These are phyloP conservation scores for Aethionema arabicum DNA, from an alignment of 345 rosid genomes.

Conservation along the genomic window DNA sequence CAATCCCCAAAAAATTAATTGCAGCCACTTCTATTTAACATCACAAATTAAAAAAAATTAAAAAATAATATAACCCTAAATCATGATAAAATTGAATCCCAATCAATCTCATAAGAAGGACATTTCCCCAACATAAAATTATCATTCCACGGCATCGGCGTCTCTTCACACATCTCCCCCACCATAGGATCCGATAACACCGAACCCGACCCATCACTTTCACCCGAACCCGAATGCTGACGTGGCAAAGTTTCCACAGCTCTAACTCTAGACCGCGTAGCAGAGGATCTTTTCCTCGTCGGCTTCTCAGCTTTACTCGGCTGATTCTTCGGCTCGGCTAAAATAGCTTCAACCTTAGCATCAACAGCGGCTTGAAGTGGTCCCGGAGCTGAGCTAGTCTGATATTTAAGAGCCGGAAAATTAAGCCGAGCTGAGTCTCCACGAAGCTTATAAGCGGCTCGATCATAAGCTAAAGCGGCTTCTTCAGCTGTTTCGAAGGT, in stretches of 20 bases:
- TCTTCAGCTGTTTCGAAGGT: conserved; percentile 92
- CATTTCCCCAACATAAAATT: conserved; percentile 63
- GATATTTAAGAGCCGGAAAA: conserved; percentile 65
- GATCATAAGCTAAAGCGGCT: conserved; percentile 92
- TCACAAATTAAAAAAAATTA: conserved; percentile 11
- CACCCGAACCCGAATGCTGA: conserved; percentile 32
- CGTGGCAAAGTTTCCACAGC: conserved; percentile 1
- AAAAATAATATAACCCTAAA: not conserved
- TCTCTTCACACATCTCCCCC: conserved; percentile 30
- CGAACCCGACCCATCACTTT: conserved; percentile 61
- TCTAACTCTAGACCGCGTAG: not conserved
- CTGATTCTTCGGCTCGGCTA: conserved; percentile 62
- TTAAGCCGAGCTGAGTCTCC: conserved; percentile 88
- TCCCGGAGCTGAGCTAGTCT: conserved; percentile 49
- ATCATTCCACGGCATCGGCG: conserved; percentile 55
- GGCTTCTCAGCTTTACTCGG: conserved; percentile 38
- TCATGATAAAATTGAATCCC: conserved; percentile 62
- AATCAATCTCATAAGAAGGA: conserved; percentile 87
- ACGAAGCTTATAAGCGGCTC: conserved; percentile 82
- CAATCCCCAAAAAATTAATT: conserved; percentile 1
- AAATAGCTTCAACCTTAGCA: conserved; percentile 80
- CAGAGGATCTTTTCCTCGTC: conserved; percentile 32
- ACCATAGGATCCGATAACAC: conserved; percentile 42
- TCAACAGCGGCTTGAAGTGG: conserved; percentile 84
- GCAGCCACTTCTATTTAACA: not conserved